Evolutionary conservation across 257 asterid species (phyloP).

Genomic region (Henckelia pumila): DNA sequence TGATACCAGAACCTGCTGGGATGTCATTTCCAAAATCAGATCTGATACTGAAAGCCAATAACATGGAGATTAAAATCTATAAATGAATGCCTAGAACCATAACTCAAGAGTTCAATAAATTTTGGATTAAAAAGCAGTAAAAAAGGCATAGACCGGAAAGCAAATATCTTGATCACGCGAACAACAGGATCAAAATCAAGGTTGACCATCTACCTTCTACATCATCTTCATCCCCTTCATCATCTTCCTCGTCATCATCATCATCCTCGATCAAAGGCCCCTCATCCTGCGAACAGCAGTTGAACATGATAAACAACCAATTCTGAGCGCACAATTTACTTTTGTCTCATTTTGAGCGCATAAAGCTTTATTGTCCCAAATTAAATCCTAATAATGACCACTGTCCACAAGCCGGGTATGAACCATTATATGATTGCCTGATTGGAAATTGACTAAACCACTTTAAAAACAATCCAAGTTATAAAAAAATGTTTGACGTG

Average conservation of each 20-base stretch:
- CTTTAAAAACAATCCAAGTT: not conserved
- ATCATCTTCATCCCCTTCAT: constrained; percentile 41
- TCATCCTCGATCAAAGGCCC: constrained; percentile 47
- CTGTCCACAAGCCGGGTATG: too few species aligned
- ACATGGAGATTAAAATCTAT: not conserved
- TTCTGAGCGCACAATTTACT: too few species aligned
- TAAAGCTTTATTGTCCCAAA: too few species aligned
- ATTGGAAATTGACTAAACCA: not conserved
- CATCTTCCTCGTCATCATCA: constrained; percentile 45
- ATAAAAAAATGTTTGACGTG: not conserved
- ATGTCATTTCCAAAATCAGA: not conserved
- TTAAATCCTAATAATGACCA: too few species aligned
- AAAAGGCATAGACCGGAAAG: not conserved
- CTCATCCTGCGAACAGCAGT: constrained; percentile 33
- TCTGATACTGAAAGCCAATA: not conserved
- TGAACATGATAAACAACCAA: constrained; percentile 2
- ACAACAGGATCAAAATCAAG: not conserved
- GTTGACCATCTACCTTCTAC: constrained; percentile 35
- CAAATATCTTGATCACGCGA: not conserved
- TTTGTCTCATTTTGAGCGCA: too few species aligned
- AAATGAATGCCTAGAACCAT: not conserved
- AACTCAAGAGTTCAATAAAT: not conserved
- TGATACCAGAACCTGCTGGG: constrained; percentile 6
- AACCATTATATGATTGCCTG: not conserved
- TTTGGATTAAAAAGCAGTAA: not conserved